Evolutionary conservation across 352 stramenopile genomes (phyloP).

Genomic region (Globisporangium paroecandrum): DNA sequence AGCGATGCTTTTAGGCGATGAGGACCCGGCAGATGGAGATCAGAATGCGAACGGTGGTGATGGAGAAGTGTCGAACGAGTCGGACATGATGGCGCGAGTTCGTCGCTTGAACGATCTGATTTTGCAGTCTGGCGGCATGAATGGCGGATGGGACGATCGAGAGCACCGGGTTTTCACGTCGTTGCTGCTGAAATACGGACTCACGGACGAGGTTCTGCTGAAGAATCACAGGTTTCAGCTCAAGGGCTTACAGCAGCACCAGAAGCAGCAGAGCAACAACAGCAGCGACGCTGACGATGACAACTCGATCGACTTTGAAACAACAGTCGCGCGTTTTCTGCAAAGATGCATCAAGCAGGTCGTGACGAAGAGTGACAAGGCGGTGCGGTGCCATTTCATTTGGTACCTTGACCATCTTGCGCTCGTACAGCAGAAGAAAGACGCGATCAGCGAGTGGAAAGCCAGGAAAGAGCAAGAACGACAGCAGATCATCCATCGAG

Average conservation of each 20-base stretch:
- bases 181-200: conserved; percentile 40
- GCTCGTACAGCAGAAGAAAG: conserved; percentile 61
- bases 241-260: background rate
- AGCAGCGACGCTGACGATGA: conserved; percentile 5
- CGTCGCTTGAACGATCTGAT: conserved; percentile 53
- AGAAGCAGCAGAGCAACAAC: conserved; percentile 13
- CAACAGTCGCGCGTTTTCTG: conserved; percentile 40
- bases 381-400: conserved; percentile 57
- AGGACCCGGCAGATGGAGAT: background rate
- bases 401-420: conserved; percentile 62
- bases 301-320: conserved; percentile 33
- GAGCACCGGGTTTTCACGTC: conserved; percentile 49
- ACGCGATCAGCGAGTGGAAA: conserved; percentile 56
- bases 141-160: conserved; percentile 54
- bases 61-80: conserved; percentile 14
- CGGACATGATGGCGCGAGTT: conserved; percentile 43
- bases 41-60: background rate
- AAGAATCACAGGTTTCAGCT: conserved; percentile 19
- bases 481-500: conserved; percentile 37
- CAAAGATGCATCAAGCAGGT: conserved; percentile 48
- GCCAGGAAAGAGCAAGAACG: conserved; percentile 43
- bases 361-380: conserved; percentile 48
- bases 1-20: background rate
- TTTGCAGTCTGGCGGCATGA: conserved; percentile 44
- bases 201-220: conserved; percentile 44